phyloP scores from a whole-genome alignment of 2,329 filamentous ascomycete species.

The Endocalyx cinctus region DNA sequence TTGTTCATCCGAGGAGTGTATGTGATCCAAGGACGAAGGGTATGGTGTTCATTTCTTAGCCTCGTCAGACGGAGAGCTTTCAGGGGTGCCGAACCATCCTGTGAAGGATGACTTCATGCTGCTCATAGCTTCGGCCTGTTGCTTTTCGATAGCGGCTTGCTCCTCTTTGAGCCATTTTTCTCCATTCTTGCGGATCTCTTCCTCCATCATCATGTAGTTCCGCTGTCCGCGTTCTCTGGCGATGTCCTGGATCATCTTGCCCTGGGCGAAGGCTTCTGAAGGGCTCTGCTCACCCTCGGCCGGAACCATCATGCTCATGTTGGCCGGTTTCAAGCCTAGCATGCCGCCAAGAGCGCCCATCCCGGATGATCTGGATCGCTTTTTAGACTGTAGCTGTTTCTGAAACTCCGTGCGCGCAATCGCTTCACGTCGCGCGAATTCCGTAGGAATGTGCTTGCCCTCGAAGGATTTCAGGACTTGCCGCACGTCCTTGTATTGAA shows the following conservation, averaged over 20 bases:
- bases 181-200: constrained; percentile 87
- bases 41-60: too few species aligned
- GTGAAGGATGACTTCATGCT: constrained; percentile 80
- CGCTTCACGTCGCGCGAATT: constrained; percentile 86
- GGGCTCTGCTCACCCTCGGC: constrained; percentile 65
- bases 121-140: constrained; percentile 85
- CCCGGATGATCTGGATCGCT: constrained; percentile 50
- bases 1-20: too few species aligned
- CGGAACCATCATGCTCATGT: constrained; percentile 56
- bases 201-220: constrained; percentile 84
- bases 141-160: constrained; percentile 80
- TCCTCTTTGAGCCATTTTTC: constrained; percentile 96
- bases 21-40: too few species aligned
- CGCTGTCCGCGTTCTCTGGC: constrained; percentile 86
- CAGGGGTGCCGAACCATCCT: constrained; percentile 53
- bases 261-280: constrained; percentile 75
- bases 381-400: constrained; percentile 67
- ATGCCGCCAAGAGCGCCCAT: constrained; percentile 66
- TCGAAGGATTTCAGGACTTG: constrained; percentile 83
- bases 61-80: too few species aligned
- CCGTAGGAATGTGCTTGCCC: constrained; percentile 80
- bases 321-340: constrained; percentile 71
- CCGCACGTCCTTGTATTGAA: constrained; percentile 85
- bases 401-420: constrained; percentile 81
- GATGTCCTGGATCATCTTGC: constrained; percentile 96